Conservation (phyloP, 2,329 filamentous ascomycete genomes). For the Pseudogymnoascus sp. region DNA sequence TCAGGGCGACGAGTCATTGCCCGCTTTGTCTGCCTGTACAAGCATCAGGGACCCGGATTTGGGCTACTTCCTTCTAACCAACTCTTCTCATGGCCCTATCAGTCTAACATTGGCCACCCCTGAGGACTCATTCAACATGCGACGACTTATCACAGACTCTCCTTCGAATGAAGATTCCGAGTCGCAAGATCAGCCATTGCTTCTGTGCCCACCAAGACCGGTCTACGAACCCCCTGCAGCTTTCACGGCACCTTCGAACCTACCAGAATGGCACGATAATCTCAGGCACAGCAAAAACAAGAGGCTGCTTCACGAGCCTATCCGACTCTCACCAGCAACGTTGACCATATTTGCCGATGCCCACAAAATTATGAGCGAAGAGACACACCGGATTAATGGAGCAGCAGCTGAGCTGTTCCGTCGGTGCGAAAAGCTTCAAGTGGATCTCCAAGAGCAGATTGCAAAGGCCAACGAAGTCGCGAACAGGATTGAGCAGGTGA, state of each 20-base stretch:
- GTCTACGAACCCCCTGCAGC: conserved; percentile 55
- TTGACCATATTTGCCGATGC: conserved; percentile 64
- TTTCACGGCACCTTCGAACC: conserved; percentile 48
- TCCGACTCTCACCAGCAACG: conserved; percentile 62
- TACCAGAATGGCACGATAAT: conserved; percentile 48
- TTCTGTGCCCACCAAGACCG: conserved; percentile 56
- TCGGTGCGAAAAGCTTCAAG: conserved; percentile 58
- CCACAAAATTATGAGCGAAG: conserved; percentile 61
- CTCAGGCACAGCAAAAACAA: conserved; percentile 53
- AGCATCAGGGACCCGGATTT: conserved; percentile 53
- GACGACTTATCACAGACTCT: conserved; percentile 36
- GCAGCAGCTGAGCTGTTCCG: conserved; percentile 68
- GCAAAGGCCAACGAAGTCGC: conserved; percentile 57
- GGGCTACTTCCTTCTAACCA: conserved; percentile 54
- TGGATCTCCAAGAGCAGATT: conserved; percentile 61
- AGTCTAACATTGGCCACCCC: conserved; percentile 52
- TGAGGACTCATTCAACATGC: conserved; percentile 42
- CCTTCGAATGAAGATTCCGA: conserved; percentile 36
- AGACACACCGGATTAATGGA: conserved; percentile 59
- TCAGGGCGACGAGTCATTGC: conserved; percentile 33
- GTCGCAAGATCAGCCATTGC: conserved; percentile 38
- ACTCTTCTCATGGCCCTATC: conserved; percentile 50
- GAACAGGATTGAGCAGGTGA: conserved; percentile 57
- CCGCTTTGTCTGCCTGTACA: conserved; percentile 46
- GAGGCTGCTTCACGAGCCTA: conserved; percentile 55